Base-by-base conservation (phyloP, 371 early-diverging fungal genomes). In the Catenaria anguillulae region DNA sequence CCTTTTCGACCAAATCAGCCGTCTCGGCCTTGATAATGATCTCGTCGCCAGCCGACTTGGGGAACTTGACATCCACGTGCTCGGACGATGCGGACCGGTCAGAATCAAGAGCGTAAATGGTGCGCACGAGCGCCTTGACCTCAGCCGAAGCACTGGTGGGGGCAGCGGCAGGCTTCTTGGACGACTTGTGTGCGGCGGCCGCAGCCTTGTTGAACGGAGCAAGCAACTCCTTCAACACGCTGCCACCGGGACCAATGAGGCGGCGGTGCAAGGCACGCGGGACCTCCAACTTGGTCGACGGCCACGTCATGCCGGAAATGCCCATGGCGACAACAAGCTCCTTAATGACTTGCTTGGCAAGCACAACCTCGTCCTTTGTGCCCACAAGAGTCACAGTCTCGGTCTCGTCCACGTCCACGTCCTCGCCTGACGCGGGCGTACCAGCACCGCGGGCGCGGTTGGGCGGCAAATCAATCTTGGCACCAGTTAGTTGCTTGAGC, bases 241-340 rank as follows among this genome's bases (percentile, higher is more conserved):
- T 64, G 40, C 90, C 90, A 50, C 77, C 78, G 17, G 85, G 72
- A 2, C 92, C 92, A 61, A 90, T 92, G 66, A 92, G 71, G 64
- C 74, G 72, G 60, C 82, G 80, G 74, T 92, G 92, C 64, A 87
- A 70, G 61, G 73, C 75, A 55, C 67, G 67, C 29, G 83, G 80
- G 48, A 92, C 78, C 3, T 60, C 34, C 12, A 90, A 63, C 17
- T 66, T 65, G n/a, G 70, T 69, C 42, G 74, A 78, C 12, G 68
- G 70, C 62, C 58, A 56, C 58, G 74, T 77, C 0, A 73, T 60
- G 65, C 76, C 73, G 60, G 77, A 80, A 56, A 79, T 82, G 34
- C 66, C 65, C 3, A 80, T 70, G 40, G 83, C 77, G 46, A 75
- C 70, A 2, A 72, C 69, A 29, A 64, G 60, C 35, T 62, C 64